Evolutionary conservation across 2,329 filamentous ascomycete species (phyloP).

Genomic region (Metarhizium guizhouense): DNA sequence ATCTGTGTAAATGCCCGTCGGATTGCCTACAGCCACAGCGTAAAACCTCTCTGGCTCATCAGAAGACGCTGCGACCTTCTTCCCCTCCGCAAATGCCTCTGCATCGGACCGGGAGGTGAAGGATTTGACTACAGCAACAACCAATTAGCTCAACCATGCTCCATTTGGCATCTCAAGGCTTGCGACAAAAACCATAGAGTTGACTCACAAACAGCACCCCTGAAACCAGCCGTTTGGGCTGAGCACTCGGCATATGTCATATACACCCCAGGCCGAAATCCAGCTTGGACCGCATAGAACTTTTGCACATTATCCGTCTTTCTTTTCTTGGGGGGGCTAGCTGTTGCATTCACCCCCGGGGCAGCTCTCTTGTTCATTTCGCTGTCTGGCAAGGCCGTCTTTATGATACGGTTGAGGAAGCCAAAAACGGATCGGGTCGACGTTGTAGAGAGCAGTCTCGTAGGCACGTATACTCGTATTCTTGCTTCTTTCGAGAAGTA

Average conservation of each 20-base stretch:
- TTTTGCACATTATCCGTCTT: constrained; percentile 42
- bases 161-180: neutral
- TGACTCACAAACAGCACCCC: constrained; percentile 60
- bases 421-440: constrained; percentile 10
- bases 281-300: constrained; percentile 54
- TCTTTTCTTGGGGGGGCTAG: constrained; percentile 32
- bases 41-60: constrained; percentile 43
- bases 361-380: constrained; percentile 24
- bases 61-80: constrained; percentile 28
- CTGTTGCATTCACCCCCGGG: constrained; percentile 9
- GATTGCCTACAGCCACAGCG: constrained; percentile 49
- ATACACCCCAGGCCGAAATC: constrained; percentile 53
- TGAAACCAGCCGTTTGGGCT: constrained; percentile 50
- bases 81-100: constrained; percentile 64
- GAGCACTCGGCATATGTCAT: constrained; percentile 52
- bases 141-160: constrained; percentile 4
- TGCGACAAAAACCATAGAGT: neutral
- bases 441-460: neutral
- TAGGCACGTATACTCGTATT: neutral
- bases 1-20: constrained; percentile 50
- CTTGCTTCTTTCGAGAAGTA: neutral
- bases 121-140: constrained; percentile 58
- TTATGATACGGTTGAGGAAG: constrained; percentile 9
- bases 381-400: neutral
- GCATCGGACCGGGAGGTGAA: constrained; percentile 68